Percentiles rank a stretch among this genome's conserved stretches.
These are phyloP conservation scores for Capsicum pubescens DNA, from an alignment of 257 asterid genomes.

Conservation along the genomic window DNA sequence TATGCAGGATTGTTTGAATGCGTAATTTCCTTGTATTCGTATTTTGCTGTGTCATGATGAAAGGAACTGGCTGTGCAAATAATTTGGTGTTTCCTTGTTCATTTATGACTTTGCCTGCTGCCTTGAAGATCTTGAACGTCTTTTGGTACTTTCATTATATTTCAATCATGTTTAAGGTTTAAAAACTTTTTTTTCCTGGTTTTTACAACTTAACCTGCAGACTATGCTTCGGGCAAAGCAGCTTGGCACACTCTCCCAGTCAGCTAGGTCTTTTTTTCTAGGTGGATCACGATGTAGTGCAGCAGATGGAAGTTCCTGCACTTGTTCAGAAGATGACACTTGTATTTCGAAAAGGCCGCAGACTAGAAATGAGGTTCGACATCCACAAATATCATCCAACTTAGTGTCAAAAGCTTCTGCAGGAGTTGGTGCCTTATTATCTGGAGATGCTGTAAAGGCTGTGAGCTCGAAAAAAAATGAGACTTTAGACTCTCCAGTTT, in stretches of 20 bases:
- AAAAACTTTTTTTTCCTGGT: background rate
- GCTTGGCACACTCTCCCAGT: slow-evolving; percentile 80
- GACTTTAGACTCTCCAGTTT: slow-evolving; percentile 31
- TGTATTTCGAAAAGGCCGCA: slow-evolving; percentile 62
- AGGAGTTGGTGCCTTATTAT: slow-evolving; percentile 53
- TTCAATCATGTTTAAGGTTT: slow-evolving; percentile 17
- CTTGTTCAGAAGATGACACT: slow-evolving; percentile 79
- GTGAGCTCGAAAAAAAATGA: slow-evolving; percentile 45
- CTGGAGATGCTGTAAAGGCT: slow-evolving; percentile 53
- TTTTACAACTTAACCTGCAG: slow-evolving; percentile 46
- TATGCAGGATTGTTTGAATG: slow-evolving; percentile 8
- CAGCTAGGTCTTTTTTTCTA: slow-evolving; percentile 78
- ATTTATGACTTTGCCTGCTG: background rate
- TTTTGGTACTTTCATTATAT: slow-evolving; percentile 1
- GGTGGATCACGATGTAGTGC: slow-evolving; percentile 80
- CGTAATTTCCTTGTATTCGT: background rate
- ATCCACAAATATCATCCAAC: slow-evolving; percentile 49
- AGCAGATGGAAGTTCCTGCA: slow-evolving; percentile 79
- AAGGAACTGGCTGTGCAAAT: background rate
- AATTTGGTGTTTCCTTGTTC: background rate
- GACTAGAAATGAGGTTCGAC: slow-evolving; percentile 51
- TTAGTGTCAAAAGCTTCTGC: slow-evolving; percentile 51
- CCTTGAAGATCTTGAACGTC: slow-evolving; percentile 17
- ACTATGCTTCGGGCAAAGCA: slow-evolving; percentile 89
- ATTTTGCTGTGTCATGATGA: background rate